Evolutionary conservation across 2,329 filamentous ascomycete species (phyloP), one percentile per base, ranked within the genome.

Genomic region (Pseudogymnoascus sp.): DNA sequence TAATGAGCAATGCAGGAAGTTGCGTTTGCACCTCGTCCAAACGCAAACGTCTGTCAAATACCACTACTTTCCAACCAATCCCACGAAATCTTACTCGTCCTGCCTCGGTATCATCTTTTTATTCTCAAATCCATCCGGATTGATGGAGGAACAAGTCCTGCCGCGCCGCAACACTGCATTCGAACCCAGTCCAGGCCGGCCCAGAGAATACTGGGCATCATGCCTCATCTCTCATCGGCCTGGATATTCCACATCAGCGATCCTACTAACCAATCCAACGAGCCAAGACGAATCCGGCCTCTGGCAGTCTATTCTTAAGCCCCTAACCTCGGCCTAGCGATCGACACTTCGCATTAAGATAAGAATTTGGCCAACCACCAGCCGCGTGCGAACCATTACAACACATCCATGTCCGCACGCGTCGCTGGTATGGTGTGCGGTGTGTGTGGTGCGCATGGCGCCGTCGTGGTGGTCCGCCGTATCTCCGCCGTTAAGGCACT

Each of bases 311-410:
- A 53, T 53, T 53, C n/a, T 53, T 53, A 33, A 53, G 5, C 43
- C 30, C 25, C 43, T 4, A 53, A 53, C 43, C 43, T 53, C 43
- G 43, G 43, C 33, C n/a, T 53, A 53, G 43, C 43, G 43, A 53
- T 33, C 43, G n/a, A 30, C 43, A 18, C 43, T 6, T 2, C 4
- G 30, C 8, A 50, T 30, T 12, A 7, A 18, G 28, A 53, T 33
- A 33, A 53, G 25, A 53, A 15, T 53, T 53, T 33, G 25, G 8
- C 9, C n/a, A 53, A 53, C n/a, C 25, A 30, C 43, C n/a, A 53
- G 8, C 43, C 28, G n/a, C 43, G 8, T 30, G 25, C 8, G 4
- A 30, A 30, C 25, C 15, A 53, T 30, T n/a, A 53, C 5, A 18
- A 5, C n/a, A 53, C 28, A 53, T 18, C 43, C 25, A 53, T 53